phyloP scores from a whole-genome alignment of 1,284 basidiomycete species.

The Athelia sp. region DNA sequence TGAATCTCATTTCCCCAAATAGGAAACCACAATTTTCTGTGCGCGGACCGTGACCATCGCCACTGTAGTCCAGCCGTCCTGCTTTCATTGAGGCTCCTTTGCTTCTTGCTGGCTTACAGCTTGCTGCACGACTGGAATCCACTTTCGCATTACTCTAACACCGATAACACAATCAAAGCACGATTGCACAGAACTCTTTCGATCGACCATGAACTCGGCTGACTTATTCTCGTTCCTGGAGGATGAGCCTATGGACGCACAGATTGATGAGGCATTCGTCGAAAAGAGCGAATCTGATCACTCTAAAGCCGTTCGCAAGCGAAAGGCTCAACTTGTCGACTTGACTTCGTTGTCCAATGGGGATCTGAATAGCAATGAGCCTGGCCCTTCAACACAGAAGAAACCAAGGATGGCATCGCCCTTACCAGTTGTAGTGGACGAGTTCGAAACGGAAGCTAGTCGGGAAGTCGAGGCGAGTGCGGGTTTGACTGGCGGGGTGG shows the following conservation, averaged over 20 bases:
- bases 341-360: background rate
- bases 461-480: slow-evolving; percentile 84
- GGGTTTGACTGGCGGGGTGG: slow-evolving; percentile 68
- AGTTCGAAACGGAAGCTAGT: slow-evolving; percentile 86
- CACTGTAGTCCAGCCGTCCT: too few relatives aligned
- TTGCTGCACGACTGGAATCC: too few relatives aligned
- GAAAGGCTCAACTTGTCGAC: slow-evolving; percentile 15
- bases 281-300: slow-evolving; percentile 1
- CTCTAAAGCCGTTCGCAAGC: slow-evolving; percentile 19
- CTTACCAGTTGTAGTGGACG: slow-evolving; percentile 77
- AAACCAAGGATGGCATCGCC: slow-evolving; percentile 49
- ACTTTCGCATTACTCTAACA: too few relatives aligned
- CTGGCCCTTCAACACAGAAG: slow-evolving; percentile 32
- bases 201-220: slow-evolving; percentile 20
- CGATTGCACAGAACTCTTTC: background rate
- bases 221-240: slow-evolving; percentile 39
- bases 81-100: too few relatives aligned
- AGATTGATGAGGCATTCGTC: background rate
- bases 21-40: too few relatives aligned
- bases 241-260: slow-evolving; percentile 8
- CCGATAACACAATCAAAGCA: too few relatives aligned
- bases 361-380: slow-evolving; percentile 8
- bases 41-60: too few relatives aligned
- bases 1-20: too few relatives aligned
- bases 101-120: too few relatives aligned